Percentiles rank a stretch among this genome's conserved stretches.
Conservation (phyloP, 345 rosid species). For the Hirschfeldia incana region DNA sequence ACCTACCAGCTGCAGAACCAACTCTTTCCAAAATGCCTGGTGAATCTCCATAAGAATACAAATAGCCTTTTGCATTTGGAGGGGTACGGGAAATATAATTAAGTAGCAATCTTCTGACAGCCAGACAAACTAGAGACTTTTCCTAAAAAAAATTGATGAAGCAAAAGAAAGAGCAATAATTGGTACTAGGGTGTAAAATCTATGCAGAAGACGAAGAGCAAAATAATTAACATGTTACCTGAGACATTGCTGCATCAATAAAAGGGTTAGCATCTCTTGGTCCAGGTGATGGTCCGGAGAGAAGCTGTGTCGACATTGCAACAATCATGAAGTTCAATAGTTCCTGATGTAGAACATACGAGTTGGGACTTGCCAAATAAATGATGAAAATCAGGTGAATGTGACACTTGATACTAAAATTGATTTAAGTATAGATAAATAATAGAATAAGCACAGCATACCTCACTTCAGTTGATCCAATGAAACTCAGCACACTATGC, state of each 20-base stretch:
- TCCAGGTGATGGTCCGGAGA: constrained; percentile 70
- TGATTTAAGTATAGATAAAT: not conserved
- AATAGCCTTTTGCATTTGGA: constrained; percentile 49
- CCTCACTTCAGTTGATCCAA: constrained; percentile 82
- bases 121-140: constrained; percentile 58
- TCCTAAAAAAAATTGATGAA: constrained; percentile 57
- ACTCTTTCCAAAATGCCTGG: constrained; percentile 90
- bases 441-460: constrained; percentile 36
- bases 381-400: constrained; percentile 40
- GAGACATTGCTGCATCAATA: constrained; percentile 84
- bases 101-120: constrained; percentile 65
- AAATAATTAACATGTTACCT: constrained; percentile 48
- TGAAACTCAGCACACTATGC: constrained; percentile 72
- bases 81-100: constrained; percentile 59
- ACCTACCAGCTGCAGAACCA: constrained; percentile 87
- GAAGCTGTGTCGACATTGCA: constrained; percentile 94
- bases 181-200: not conserved
- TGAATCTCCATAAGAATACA: constrained; percentile 56
- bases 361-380: constrained; percentile 63
- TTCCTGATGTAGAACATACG: constrained; percentile 86
- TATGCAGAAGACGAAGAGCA: not conserved
- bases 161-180: constrained; percentile 3
- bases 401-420: constrained; percentile 12
- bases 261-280: constrained; percentile 78
- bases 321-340: constrained; percentile 82